Evolutionary conservation across 345 rosid genomes (phyloP).

Genomic region (Draba incana): DNA sequence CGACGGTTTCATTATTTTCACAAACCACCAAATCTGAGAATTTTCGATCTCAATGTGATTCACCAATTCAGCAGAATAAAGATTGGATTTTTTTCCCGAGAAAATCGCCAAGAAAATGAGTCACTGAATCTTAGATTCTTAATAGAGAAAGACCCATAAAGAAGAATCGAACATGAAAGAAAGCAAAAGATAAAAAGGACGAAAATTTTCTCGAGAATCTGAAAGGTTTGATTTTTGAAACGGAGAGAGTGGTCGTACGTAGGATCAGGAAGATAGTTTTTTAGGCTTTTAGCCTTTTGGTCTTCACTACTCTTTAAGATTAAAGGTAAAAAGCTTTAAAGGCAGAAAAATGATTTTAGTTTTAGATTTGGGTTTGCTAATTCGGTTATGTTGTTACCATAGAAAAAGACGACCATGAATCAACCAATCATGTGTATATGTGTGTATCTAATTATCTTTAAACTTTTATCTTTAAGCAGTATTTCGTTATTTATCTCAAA

Average conservation of each 20-base stretch:
- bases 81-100: not conserved
- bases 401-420: constrained; percentile 8
- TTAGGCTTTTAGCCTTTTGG: not conserved
- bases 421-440: not conserved
- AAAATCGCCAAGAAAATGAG: constrained; percentile 13
- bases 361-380: not conserved
- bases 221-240: constrained; percentile 15
- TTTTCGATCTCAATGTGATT: not conserved
- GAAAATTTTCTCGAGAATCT: constrained; percentile 15
- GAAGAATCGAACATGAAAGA: not conserved
- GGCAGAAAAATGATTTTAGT: not conserved
- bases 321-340: constrained; percentile 17
- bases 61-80: not conserved
- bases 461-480: not conserved
- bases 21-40: constrained; percentile 5
- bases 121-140: constrained; percentile 18
- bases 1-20: constrained; percentile 23
- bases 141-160: not conserved
- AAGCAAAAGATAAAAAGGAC: constrained; percentile 3
- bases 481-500: not conserved
- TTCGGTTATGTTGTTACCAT: constrained; percentile 16
- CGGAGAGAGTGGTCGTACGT: constrained; percentile 14
- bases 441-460: not conserved
- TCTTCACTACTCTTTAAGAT: constrained; percentile 14
- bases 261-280: not conserved